Conservation (phyloP, 179 eudicot species). For the Silene vulgaris region DNA sequence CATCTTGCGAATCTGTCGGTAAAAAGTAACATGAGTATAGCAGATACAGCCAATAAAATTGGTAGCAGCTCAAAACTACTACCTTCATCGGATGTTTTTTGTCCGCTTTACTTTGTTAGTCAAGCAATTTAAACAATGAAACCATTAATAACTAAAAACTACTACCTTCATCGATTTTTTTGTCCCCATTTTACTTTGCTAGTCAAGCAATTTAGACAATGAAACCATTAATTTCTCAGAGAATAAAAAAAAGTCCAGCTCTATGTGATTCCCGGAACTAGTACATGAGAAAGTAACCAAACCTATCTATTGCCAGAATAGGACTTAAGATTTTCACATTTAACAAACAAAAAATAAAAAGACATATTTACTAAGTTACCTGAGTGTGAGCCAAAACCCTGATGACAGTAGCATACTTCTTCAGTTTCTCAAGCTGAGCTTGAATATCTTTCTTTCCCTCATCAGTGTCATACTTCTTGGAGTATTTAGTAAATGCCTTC, state of each 20-base stretch:
- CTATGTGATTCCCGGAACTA: no score
- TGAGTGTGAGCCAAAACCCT: slow-evolving; percentile 81
- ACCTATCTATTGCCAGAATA: no score
- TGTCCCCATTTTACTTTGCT: no score
- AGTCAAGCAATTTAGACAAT: background rate
- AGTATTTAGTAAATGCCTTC: slow-evolving; percentile 74
- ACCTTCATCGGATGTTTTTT: background rate
- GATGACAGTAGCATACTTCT: slow-evolving; percentile 58
- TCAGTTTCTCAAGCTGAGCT: slow-evolving; percentile 64
- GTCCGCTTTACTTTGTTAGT: no score
- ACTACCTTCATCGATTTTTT: background rate
- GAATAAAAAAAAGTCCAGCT: no score
- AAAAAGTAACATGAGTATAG: background rate
- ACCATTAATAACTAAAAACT: background rate
- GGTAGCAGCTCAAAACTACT: background rate
- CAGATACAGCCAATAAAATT: background rate
- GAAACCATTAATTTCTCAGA: background rate
- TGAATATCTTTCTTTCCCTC: slow-evolving; percentile 72
- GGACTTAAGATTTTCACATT: no score
- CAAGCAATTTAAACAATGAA: background rate
- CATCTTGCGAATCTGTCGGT: slow-evolving; percentile 56
- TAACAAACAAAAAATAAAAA: no score
- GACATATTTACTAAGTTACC: slow-evolving; percentile 26
- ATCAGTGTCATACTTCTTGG: slow-evolving; percentile 52
- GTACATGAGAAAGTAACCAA: background rate